Percentiles rank a stretch among this genome's conserved stretches.
Conservation (phyloP, 2,329 filamentous ascomycete genomes). For the Podosphaera fusca region DNA sequence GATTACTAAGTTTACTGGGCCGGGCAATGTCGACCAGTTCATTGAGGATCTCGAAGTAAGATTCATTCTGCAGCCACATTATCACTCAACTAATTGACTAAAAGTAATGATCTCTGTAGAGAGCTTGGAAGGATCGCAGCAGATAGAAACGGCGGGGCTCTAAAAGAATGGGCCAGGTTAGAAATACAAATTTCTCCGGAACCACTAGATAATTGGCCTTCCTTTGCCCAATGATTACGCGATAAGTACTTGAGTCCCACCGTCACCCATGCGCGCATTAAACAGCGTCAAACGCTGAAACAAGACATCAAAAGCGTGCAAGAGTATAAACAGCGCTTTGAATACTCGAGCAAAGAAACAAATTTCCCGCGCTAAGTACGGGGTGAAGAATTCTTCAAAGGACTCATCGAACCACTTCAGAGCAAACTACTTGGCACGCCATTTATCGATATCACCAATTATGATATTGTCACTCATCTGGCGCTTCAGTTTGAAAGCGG, state of each 20-base stretch:
- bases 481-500: not conserved
- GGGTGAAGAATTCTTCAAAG: not conserved
- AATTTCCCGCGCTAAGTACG: not conserved
- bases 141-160: not conserved
- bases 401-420: not conserved
- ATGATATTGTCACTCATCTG: not conserved
- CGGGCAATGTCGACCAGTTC: not conserved
- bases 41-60: not conserved
- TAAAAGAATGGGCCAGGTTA: not conserved
- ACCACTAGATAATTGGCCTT: not conserved
- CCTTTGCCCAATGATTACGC: not conserved
- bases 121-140: not conserved
- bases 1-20: not conserved
- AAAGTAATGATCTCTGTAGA: not conserved
- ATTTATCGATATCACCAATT: not conserved
- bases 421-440: not conserved
- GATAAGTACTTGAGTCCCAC: not conserved
- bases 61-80: not conserved
- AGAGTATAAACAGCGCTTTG: not conserved
- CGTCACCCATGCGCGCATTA: not conserved
- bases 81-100: not conserved
- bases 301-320: not conserved
- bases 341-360: not conserved
- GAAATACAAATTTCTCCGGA: not conserved
- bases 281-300: not conserved